Base-by-base conservation (phyloP, 176 grass and related monocot genomes). In the Eragrostis nindensis region DNA sequence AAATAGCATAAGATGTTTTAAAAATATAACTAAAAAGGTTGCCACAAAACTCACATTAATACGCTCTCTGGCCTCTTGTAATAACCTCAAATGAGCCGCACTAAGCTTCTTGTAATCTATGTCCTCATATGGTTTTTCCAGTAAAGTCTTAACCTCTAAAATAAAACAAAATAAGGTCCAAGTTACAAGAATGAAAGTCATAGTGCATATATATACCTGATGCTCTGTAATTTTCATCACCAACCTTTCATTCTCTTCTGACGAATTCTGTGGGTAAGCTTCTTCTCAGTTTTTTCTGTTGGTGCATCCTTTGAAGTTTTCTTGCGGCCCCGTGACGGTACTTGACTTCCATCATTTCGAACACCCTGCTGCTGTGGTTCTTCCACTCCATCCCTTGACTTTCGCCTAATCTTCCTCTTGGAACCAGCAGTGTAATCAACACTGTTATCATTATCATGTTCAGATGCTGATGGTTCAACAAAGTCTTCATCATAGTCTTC, bases 71-170 rank as follows among this genome's bases (percentile, higher is more conserved):
- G 83, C 77, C 63, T 94, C 86, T 86, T 87, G 86, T 57, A 91
- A 80, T 77, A 94, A 84, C 79, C 89, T 91, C 47, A 94, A 83
- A 77, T 89, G 79, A 11, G 49, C 70, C 41, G 88, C 78, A 72
- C 80, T 84, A 84, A 94, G 80, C 86, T 89, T 85, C 75, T 83
- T 94, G 36, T 47, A 76, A 76, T 94, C 44, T 70, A 91, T 91
- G 62, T 89, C 25, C 1, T 86, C 73, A 70, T 60, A 53, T 60
- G 88, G 88, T 24, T 47, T 91, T 86, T 91, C 66, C 43, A 94
- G 72, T 47, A 91, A 78, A 59, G 44, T 67, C 63, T 91, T 86
- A 25, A 91, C 67, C 81, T 89, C 92, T 94, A 56, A 74, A 36
- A 36, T 36, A 36, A 11, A 82, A 79, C 36, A 64, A 84, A 10